Evolutionary conservation across 2,329 filamentous ascomycete genomes (phyloP).

Genomic region (Colletotrichum sojae): DNA sequence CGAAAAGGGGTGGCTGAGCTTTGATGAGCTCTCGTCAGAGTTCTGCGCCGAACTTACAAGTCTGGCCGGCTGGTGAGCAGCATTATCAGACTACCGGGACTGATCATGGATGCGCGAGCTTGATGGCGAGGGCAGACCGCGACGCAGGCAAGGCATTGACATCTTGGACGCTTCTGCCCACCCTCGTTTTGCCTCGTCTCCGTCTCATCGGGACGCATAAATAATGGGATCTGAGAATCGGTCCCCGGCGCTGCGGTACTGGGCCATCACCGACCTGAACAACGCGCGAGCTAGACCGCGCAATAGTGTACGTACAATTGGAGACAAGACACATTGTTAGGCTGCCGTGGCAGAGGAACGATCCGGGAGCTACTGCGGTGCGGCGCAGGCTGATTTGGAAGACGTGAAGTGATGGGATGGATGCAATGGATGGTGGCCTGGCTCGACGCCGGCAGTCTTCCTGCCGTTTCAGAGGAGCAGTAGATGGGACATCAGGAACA

Average conservation of each 20-base stretch:
- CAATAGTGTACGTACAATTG: too few species aligned
- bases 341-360: conserved; percentile 13
- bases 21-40: conserved; percentile 23
- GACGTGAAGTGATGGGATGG: background rate
- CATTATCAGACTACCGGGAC: too few species aligned
- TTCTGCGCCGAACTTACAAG: conserved; percentile 16
- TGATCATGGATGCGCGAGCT: too few species aligned
- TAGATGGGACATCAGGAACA: background rate
- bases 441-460: conserved; percentile 8
- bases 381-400: background rate
- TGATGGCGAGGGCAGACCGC: too few species aligned
- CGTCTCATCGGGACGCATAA: conserved; percentile 8
- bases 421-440: background rate
- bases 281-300: too few species aligned
- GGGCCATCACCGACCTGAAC: background rate
- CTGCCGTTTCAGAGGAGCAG: conserved; percentile 28
- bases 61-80: background rate
- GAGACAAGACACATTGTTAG: background rate
- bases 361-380: conserved; percentile 32
- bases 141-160: too few species aligned
- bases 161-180: background rate
- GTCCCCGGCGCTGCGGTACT: conserved; percentile 4
- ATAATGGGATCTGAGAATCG: conserved; percentile 19
- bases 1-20: conserved; percentile 35
- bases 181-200: background rate